Conservation (phyloP, 129 eudicot species). For the Centella asiatica region DNA sequence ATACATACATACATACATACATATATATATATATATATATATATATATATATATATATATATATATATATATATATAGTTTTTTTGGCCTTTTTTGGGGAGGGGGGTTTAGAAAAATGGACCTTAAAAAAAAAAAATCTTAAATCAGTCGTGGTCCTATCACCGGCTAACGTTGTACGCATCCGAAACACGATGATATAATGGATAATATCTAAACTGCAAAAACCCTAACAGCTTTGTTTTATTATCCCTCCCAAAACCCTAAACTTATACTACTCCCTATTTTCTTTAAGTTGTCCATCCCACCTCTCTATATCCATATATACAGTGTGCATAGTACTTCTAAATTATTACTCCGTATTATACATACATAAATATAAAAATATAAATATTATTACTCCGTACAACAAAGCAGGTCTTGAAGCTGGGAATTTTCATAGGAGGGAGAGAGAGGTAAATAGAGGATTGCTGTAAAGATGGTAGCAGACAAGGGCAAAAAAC, state of each 20-base stretch:
- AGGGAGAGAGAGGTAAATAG: background rate
- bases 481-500: slow-evolving; percentile 77
- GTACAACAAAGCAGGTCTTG: too few relatives aligned
- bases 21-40: too few relatives aligned
- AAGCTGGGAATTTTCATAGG: background rate
- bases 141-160: too few relatives aligned
- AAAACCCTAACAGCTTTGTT: slow-evolving; percentile 9
- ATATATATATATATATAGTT: too few relatives aligned
- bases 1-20: too few relatives aligned
- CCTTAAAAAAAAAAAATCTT: too few relatives aligned
- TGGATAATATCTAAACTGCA: background rate
- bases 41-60: too few relatives aligned
- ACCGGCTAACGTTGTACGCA: slow-evolving; percentile 1
- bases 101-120: too few relatives aligned
- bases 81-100: too few relatives aligned
- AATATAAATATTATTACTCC: too few relatives aligned
- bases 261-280: background rate
- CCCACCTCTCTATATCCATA: background rate
- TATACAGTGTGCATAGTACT: too few relatives aligned
- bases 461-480: slow-evolving; percentile 39
- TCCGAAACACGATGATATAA: background rate
- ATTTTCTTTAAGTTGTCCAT: background rate
- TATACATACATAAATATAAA: background rate
- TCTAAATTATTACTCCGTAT: too few relatives aligned
- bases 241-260: slow-evolving; percentile 5